A percentile compares a stretch with the other conserved stretches of the same genome.
phyloP scores from a whole-genome alignment of 2,329 filamentous ascomycete genomes.

The Penicillium sp. region DNA sequence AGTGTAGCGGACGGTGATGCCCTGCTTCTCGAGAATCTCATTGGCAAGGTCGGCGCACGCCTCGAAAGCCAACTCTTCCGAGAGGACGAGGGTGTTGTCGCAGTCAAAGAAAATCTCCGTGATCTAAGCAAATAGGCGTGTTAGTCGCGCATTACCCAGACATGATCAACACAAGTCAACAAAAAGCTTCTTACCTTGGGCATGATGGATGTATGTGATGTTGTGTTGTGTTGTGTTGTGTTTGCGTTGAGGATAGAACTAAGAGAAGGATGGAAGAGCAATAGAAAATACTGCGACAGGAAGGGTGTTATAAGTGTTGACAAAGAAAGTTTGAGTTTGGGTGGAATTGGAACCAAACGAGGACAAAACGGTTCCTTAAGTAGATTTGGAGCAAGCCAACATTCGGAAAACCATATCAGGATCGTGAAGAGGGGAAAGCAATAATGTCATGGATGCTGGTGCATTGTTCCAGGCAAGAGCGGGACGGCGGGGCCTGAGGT shows the following conservation, averaged over 20 bases:
- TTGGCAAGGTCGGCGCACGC: conserved; percentile 90
- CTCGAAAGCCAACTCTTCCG: conserved; percentile 88
- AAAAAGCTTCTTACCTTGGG: conserved; percentile 36
- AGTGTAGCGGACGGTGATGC: conserved; percentile 72
- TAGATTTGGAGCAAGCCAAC: conserved; percentile 10
- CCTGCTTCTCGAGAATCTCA: conserved; percentile 73
- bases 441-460: conserved; percentile 5
- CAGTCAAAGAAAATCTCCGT: conserved; percentile 74
- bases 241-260: background rate
- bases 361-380: conserved; percentile 15
- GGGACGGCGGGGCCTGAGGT: conserved; percentile 24
- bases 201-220: conserved; percentile 29
- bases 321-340: background rate
- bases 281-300: background rate
- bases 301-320: background rate
- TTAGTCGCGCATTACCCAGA: conserved; percentile 9
- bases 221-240: background rate
- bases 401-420: conserved; percentile 9
- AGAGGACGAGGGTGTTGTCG: conserved; percentile 91
- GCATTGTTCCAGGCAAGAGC: conserved; percentile 14
- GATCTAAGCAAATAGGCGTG: conserved; percentile 53
- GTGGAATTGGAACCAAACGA: conserved; percentile 4
- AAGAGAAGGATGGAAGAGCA: conserved; percentile 13
- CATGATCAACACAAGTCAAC: background rate
- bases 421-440: conserved; percentile 10